Conservation (phyloP, 495 filamentous ascomycete genomes). For the Penicillium canescens region DNA sequence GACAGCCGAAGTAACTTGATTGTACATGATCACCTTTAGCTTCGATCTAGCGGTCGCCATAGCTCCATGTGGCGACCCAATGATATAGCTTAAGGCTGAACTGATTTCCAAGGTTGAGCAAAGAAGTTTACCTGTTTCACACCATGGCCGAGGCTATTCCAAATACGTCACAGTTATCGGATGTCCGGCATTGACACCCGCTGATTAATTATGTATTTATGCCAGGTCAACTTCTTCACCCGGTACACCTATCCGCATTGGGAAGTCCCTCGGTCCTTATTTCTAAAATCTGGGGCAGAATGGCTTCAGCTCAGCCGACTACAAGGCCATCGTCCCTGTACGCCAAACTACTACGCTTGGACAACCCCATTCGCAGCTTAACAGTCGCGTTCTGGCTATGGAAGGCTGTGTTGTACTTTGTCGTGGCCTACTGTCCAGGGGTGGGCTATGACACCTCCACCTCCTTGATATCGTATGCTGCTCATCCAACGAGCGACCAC, state of each 20-base stretch:
- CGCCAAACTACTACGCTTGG: conserved; percentile 29
- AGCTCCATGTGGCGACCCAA: too few species aligned
- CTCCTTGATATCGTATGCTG: conserved; percentile 49
- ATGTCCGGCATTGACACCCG: background rate
- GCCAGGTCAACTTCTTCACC: background rate
- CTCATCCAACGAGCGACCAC: conserved; percentile 11
- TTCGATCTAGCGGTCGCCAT: too few species aligned
- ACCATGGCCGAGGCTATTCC: too few species aligned
- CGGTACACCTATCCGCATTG: background rate
- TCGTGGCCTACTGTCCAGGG: conserved; percentile 65
- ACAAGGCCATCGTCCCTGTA: conserved; percentile 8
- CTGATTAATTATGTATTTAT: conserved; percentile 21
- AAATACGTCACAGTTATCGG: too few species aligned
- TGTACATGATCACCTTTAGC: too few species aligned
- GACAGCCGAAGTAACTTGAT: too few species aligned
- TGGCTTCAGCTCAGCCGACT: conserved; percentile 13
- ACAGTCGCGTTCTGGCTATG: conserved; percentile 52
- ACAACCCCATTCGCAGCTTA: conserved; percentile 37
- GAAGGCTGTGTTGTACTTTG: conserved; percentile 70
- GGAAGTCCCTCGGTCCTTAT: background rate
- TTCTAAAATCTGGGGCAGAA: background rate
- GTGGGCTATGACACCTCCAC: conserved; percentile 90
- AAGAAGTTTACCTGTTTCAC: too few species aligned
- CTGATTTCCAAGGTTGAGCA: too few species aligned
- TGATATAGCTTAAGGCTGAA: too few species aligned